Percentiles rank a stretch among this genome's conserved stretches.
phyloP scores from a whole-genome alignment of 2,329 filamentous ascomycete genomes.

The Fusarium mundagurra region DNA sequence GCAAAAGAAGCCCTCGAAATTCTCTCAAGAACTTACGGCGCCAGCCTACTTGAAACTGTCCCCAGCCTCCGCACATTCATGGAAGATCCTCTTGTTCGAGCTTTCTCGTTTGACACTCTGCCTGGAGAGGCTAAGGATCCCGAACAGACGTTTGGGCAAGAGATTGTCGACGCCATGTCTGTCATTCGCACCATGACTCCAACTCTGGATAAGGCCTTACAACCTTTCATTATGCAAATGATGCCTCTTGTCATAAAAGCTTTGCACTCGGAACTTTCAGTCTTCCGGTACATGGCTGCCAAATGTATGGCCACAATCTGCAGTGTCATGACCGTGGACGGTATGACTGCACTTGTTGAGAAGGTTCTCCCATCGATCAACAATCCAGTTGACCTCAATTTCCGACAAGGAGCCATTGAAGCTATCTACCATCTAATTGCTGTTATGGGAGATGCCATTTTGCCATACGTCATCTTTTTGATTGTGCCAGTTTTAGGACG shows the following conservation, averaged over 20 bases:
- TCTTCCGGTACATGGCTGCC: conserved; percentile 94
- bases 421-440: conserved; percentile 97
- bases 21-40: conserved; percentile 81
- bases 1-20: conserved; percentile 95
- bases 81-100: conserved; percentile 78
- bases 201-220: conserved; percentile 80
- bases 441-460: conserved; percentile 95
- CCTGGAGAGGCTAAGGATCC: conserved; percentile 79
- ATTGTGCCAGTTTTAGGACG: conserved; percentile 96
- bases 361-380: conserved; percentile 91
- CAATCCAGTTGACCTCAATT: conserved; percentile 87
- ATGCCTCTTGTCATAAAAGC: conserved; percentile 89
- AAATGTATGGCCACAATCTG: conserved; percentile 98
- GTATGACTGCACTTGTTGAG: conserved; percentile 95
- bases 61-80: conserved; percentile 85
- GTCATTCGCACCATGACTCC: conserved; percentile 92
- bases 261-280: conserved; percentile 86
- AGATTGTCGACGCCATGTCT: conserved; percentile 93
- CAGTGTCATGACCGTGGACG: conserved; percentile 93
- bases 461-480: conserved; percentile 98
- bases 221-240: conserved; percentile 83
- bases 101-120: conserved; percentile 75
- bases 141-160: conserved; percentile 82
- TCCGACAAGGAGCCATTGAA: conserved; percentile 93
- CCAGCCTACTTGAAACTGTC: conserved; percentile 80